Evolutionary conservation across 805 yeast genomes (phyloP), one percentile per base, ranked within the genome.

Genomic region (Yamadazyma scolyti): DNA sequence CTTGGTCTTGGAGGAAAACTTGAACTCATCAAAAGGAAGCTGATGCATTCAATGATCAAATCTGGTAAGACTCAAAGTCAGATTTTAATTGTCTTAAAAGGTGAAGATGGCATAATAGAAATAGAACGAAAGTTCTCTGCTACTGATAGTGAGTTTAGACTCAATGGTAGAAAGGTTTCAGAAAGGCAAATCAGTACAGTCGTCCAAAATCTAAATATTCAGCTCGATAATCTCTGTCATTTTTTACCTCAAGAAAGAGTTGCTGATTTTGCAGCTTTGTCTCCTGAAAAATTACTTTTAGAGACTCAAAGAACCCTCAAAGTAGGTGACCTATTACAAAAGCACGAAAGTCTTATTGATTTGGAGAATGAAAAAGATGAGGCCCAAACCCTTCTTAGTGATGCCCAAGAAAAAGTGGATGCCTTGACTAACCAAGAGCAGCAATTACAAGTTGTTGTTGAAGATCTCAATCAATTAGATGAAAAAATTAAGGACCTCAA

Each of bases 191-290:
- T 87, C 4, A 71, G 64, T 35, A 55, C 56, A 3, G 23, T 70
- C 0, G 61, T 82, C 16, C 52, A 57, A 13, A 48, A 49, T 2
- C 69, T 77, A 40, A 83, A 83, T 48, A 82, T 93, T 37, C 97
- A 93, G 50, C 66, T 93, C 34, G 94, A 87, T 51, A 93, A 90
- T 52, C 65, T 90, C 29, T 89, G 97, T 50, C 97, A 90, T 52
- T 93, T 93, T 49, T 62, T 93, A 33, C 96, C 98, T 0, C 99
- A 93, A 52, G 97, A 90, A 47, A 70, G 94, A 37, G 97, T 93
- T 5, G 90, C 95, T 2, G 87, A 85, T 42, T 93, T 93, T 64
- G 95, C 97, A 0, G 74, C 81, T 3, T 61, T 86, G 42, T 72
- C 83, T 17, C 84, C 94, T 1, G 88, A 83, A 40, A 77, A 77